Evolutionary conservation across 1,284 basidiomycete genomes (phyloP).

Genomic region (Phylloboletellus chloephorus): DNA sequence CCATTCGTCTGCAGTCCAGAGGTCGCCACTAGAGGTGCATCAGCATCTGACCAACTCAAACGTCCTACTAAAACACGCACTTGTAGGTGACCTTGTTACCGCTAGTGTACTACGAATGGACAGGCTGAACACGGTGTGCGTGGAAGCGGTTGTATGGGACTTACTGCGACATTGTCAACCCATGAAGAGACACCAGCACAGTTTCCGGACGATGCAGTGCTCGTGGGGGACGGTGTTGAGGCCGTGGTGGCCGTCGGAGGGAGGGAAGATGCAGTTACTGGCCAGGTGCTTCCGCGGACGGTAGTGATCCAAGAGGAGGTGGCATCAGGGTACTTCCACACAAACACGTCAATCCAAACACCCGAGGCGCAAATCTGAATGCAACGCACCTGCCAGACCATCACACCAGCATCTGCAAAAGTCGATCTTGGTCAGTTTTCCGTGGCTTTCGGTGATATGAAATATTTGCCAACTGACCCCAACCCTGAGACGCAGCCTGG

Average conservation of each 20-base stretch:
- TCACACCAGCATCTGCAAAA: constrained; percentile 45
- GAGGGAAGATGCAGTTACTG: constrained; percentile 11
- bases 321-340: constrained; percentile 26
- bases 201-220: constrained; percentile 6
- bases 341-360: constrained; percentile 37
- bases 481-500: constrained; percentile 50
- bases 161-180: constrained; percentile 12
- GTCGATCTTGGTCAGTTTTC: constrained; percentile 5
- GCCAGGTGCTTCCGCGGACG: constrained; percentile 26
- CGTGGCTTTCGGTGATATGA: background rate
- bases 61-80: constrained; percentile 9
- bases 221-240: constrained; percentile 7
- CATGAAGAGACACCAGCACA: constrained; percentile 19
- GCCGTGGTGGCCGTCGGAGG: background rate
- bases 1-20: constrained; percentile 24
- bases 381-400: constrained; percentile 36
- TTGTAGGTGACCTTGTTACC: constrained; percentile 18
- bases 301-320: constrained; percentile 22
- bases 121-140: constrained; percentile 1
- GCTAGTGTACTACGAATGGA: constrained; percentile 13
- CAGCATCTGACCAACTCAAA: background rate
- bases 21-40: constrained; percentile 12
- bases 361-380: background rate
- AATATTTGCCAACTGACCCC: constrained; percentile 40
- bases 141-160: background rate